Evolutionary conservation across 768 basidiomycete genomes (phyloP), one percentile per base, ranked within the genome.

Genomic region (Chalciporus pseudorubinellus): DNA sequence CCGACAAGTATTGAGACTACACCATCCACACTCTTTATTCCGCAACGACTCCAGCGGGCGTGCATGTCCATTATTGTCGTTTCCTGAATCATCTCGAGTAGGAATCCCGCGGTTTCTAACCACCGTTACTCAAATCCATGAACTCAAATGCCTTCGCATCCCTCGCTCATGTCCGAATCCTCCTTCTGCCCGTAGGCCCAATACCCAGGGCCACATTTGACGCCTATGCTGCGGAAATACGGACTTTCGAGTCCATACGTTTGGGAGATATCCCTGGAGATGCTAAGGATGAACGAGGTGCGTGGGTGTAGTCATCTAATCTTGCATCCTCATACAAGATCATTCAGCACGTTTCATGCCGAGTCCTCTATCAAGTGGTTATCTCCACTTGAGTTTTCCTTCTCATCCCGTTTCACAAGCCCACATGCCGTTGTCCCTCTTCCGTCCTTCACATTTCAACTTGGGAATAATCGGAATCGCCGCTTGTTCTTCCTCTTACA

Each of bases 401-500:
- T 81, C 83, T 2, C 89, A 88, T 67, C 90, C 86, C 3, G 84
- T 80, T 4, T 82, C 85, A n/a, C 76, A 73, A 50, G 79, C 85
- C 24, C 84, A 92, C 58, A 61, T 75, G 11, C 73, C 86, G 7
- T 71, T 97, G 40, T 79, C 86, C 39, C 77, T 95, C 40, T 74
- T 98, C 57, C 82, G 84, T 38, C 82, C 82, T 44, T 94, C 88
- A 2, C 83, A 87, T 55, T 92, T 93, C 53, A 85, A 93, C 3
- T 72, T 98, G 16, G 92, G 88, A 19, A 84, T 95, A 47, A 84
- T 99, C 60, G 97, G 95, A 10, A 77, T 99, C 28, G 84, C 92
- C 21, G 79, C 84, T 26, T 87, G 81, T 59, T 79, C 82, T 11
- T 75, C 78, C 53, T 72, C 74, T 24, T 78, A 83, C 50, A 70